These are phyloP conservation scores for Chalciporus chontae DNA, from an alignment of 768 basidiomycete genomes.

Conservation along the genomic window DNA sequence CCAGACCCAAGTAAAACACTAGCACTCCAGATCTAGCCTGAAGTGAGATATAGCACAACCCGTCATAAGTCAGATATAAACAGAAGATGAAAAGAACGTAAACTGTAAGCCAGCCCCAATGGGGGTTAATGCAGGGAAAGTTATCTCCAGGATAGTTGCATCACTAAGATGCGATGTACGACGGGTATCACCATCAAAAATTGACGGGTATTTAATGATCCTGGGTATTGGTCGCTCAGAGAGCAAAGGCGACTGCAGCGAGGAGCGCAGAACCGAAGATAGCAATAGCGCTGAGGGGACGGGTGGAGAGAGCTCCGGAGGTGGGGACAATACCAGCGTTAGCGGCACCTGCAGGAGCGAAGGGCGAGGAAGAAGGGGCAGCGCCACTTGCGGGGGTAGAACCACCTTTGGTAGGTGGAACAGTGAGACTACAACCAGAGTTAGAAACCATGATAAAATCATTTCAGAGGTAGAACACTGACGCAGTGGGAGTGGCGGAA, in stretches of 20 bases:
- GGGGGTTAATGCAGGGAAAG: neutral
- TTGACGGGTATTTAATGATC: conserved; percentile 34
- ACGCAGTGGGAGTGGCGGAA: conserved; percentile 8
- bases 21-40: conserved; percentile 11
- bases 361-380: conserved; percentile 13
- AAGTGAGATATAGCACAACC: conserved; percentile 1
- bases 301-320: conserved; percentile 25
- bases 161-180: conserved; percentile 33
- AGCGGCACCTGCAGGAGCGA: conserved; percentile 31
- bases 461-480: neutral
- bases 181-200: conserved; percentile 35
- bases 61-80: conserved; percentile 16
- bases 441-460: neutral
- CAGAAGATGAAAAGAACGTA: conserved; percentile 1
- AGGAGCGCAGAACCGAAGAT: conserved; percentile 21
- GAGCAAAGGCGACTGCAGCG: conserved; percentile 19
- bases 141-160: conserved; percentile 24
- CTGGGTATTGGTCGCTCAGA: conserved; percentile 17
- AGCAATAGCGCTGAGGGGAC: conserved; percentile 20
- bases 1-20: conserved; percentile 4
- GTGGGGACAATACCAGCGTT: conserved; percentile 27
- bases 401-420: neutral
- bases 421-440: neutral
- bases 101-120: conserved; percentile 13
- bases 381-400: neutral